These are phyloP conservation scores for Zea mays DNA, from an alignment of 176 grass and related monocot species.

Conservation along the genomic window Zm-B73-REFERENCE-NAM-5.0 NC_050101.1:119431501-119432000, in stretches of 20 bases:
- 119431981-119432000: conserved; percentile 20
- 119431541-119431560: no score
- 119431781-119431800: conserved; percentile 31
- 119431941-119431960: conserved; percentile 29
- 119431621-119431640: no score
- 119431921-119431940: conserved; percentile 25
- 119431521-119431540: no score
- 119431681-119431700: background rate
- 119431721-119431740: background rate
- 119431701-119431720: background rate
- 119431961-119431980: conserved; percentile 31
- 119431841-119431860: conserved; percentile 36
- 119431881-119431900: conserved; percentile 38
- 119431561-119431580: no score
- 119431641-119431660: no score
- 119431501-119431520: no score
- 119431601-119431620: no score
- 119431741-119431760: background rate
- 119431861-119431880: conserved; percentile 41
- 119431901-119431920: conserved; percentile 38
- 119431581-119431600: no score
- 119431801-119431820: conserved; percentile 27
- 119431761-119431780: conserved; percentile 21
- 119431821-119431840: conserved; percentile 34
- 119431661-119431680: background rate